phyloP scores from a whole-genome alignment of 106 monocot species.

The Platanthera zijinensis region DNA sequence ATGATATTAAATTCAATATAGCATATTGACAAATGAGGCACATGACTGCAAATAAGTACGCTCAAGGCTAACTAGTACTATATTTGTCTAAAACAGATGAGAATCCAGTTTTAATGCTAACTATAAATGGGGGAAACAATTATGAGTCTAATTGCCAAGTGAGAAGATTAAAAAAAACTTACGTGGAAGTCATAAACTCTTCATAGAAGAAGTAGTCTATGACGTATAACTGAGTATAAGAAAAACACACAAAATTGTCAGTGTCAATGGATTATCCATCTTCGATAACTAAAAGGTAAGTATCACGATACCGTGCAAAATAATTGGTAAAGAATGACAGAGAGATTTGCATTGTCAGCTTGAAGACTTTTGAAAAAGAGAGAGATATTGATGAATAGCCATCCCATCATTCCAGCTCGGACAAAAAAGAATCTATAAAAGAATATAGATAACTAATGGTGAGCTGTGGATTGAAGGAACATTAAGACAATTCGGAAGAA shows the following conservation, averaged over 20 bases:
- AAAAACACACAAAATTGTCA: slow-evolving; percentile 4
- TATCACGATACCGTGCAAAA: slow-evolving; percentile 75
- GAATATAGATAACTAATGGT: background rate
- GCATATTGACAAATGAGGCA: background rate
- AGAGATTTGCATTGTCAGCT: slow-evolving; percentile 53
- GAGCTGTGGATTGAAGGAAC: background rate
- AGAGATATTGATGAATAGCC: slow-evolving; percentile 94
- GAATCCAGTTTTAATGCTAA: background rate
- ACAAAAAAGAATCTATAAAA: slow-evolving; percentile 88
- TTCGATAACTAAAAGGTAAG: slow-evolving; percentile 5
- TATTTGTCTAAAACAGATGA: background rate
- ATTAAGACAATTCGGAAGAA: background rate
- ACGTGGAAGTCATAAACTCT: slow-evolving; percentile 99
- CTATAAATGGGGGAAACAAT: background rate
- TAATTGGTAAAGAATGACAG: slow-evolving; percentile 79
- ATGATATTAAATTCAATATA: background rate
- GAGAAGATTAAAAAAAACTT: slow-evolving; percentile 27
- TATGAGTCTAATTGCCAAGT: background rate
- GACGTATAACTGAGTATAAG: slow-evolving; percentile 49
- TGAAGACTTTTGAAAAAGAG: slow-evolving; percentile 62
- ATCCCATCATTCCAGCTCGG: slow-evolving; percentile 98
- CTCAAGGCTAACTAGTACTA: background rate
- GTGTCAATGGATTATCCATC: background rate
- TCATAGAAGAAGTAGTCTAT: slow-evolving; percentile 88
- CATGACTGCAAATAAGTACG: background rate